These are phyloP conservation scores for Chaetomium fimeti DNA, from an alignment of 495 filamentous ascomycete genomes.

Conservation along the genomic window DNA sequence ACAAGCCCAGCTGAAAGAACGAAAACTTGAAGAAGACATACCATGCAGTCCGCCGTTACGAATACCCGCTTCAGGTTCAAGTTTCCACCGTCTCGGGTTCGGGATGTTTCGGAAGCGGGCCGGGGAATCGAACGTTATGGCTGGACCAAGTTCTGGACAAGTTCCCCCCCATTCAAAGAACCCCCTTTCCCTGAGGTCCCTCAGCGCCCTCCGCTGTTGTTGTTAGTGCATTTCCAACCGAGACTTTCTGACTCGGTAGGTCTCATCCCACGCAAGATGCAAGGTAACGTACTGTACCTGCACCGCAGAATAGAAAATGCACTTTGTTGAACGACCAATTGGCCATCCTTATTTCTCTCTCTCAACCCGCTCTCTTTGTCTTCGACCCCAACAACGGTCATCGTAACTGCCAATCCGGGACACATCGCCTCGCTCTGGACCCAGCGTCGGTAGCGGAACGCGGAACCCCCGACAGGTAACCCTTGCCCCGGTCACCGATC, in stretches of 20 bases:
- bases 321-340: neutral
- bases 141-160: too few relatives aligned
- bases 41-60: neutral
- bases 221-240: neutral
- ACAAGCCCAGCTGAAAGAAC: neutral
- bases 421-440: neutral
- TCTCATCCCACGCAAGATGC: neutral
- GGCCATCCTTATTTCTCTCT: neutral
- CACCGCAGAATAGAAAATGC: neutral
- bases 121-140: neutral
- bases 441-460: slow-evolving; percentile 19
- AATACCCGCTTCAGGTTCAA: neutral
- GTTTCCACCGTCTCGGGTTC: neutral
- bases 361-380: neutral
- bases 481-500: slow-evolving; percentile 18
- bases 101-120: neutral
- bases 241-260: neutral
- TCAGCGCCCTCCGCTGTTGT: neutral
- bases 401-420: slow-evolving; percentile 19
- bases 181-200: too few relatives aligned
- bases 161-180: too few relatives aligned
- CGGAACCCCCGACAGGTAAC: slow-evolving; percentile 3
- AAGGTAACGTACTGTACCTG: neutral
- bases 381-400: neutral
- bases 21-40: too few relatives aligned